phyloP scores from a whole-genome alignment of 2,329 filamentous ascomycete species.

The Botrytis sinoallii region DNA sequence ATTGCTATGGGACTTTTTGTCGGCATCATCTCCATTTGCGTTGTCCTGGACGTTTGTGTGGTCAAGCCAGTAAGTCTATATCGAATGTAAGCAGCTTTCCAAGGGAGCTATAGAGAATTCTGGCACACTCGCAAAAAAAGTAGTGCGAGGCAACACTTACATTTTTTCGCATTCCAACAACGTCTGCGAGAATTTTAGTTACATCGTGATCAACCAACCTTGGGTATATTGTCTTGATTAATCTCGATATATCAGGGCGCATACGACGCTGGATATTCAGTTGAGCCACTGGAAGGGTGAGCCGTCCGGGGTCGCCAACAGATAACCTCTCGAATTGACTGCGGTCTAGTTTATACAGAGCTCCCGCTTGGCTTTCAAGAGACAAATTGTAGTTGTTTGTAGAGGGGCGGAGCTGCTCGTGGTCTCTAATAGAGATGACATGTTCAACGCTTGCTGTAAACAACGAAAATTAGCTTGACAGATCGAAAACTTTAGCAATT shows the following conservation, averaged over 20 bases:
- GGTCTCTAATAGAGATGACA: conserved; percentile 45
- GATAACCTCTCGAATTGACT: conserved; percentile 35
- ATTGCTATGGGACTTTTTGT: conserved; percentile 41
- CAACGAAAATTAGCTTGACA: neutral
- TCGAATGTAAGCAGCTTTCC: neutral
- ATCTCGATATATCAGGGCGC: conserved; percentile 32
- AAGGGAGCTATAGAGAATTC: neutral
- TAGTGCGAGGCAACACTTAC: neutral
- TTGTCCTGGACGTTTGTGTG: conserved; percentile 29
- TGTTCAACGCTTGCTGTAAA: conserved; percentile 41
- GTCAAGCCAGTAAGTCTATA: conserved; percentile 32
- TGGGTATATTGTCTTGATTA: conserved; percentile 32
- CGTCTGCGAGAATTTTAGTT: conserved; percentile 25
- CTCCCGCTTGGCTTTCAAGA: conserved; percentile 34
- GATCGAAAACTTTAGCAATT: conserved; percentile 29
- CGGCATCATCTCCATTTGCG: conserved; percentile 6
- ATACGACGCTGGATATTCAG: conserved; percentile 35
- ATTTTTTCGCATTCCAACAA: conserved; percentile 33
- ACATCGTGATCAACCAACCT: conserved; percentile 27
- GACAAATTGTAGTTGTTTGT: conserved; percentile 31
- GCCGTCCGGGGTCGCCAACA: conserved; percentile 21
- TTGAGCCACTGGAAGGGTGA: conserved; percentile 29
- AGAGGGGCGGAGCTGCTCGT: conserved; percentile 42
- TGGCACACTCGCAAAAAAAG: neutral
- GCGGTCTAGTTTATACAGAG: conserved; percentile 31